These are phyloP conservation scores for Pythium scleroteichum DNA, from an alignment of 352 stramenopile species.

Conservation along the genomic window DNA sequence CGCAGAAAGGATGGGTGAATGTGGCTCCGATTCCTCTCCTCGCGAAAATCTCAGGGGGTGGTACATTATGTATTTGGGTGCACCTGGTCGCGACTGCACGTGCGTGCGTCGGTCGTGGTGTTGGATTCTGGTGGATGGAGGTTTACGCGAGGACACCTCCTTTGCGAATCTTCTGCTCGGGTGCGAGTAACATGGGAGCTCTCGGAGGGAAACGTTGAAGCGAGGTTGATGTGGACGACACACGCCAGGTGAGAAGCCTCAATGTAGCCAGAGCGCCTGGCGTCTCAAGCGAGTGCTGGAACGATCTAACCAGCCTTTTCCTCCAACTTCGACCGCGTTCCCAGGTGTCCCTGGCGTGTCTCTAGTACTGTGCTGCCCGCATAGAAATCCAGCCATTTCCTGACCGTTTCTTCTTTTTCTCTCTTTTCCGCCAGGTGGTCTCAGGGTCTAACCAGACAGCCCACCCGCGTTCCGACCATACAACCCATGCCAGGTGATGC, in stretches of 20 bases:
- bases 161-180: conserved; percentile 2
- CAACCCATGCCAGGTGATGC: not conserved
- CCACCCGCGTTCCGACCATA: conserved; percentile 6
- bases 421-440: too few species aligned
- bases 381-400: conserved; percentile 4
- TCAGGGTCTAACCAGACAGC: too few species aligned
- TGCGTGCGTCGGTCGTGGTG: not conserved
- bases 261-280: conserved; percentile 1
- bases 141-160: not conserved
- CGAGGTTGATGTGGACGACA: not conserved
- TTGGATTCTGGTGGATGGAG: not conserved
- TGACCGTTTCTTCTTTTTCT: conserved; percentile 1
- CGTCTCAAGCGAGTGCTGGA: too few species aligned
- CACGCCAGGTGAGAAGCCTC: not conserved
- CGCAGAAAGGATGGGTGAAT: too few species aligned
- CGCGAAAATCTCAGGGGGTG: too few species aligned
- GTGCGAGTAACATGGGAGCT: conserved; percentile 4
- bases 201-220: conserved; percentile 3
- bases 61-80: not conserved
- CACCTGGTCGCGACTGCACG: too few species aligned
- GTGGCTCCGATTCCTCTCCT: too few species aligned
- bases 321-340: too few species aligned
- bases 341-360: not conserved
- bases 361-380: not conserved
- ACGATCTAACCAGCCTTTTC: too few species aligned